Base-by-base conservation (phyloP, 495 filamentous ascomycete genomes). In the Neurospora sp. region DNA sequence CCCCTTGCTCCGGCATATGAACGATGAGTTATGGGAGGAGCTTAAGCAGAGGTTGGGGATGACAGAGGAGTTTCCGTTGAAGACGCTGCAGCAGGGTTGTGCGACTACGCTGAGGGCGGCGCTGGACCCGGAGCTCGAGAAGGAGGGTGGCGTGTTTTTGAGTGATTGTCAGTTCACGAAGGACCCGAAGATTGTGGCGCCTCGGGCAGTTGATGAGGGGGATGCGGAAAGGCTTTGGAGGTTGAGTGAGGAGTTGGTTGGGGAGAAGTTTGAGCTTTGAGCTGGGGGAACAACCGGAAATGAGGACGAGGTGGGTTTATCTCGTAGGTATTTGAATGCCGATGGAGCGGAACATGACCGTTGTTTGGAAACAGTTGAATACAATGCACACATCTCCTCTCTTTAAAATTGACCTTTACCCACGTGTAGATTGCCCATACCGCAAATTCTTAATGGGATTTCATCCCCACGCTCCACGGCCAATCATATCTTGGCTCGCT, bases 121-220 rank as follows among this genome's bases (percentile, higher is more conserved):
- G 20, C 76, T 86, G 40, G 83, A 84, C 71, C 80, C 80, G 20
- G 71, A 72, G 0, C 73, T 83, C 35, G 71, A 77, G 35, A 72
- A 69, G 38, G 76, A 74, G n/a, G 79, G 81, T 80, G 46, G 82
- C 76, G 59, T 81, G 83, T 74, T 81, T 76, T 68, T 88, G 78
- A 46, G 82, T 79, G 72, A 79, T 82, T 69, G 80, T 74, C 5
- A 83, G 74, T 35, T 77, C 18, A 71, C 73, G 1, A 77, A 76
- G 6, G 79, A 80, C 31, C 72, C 71, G 71, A 79, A 82, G 39
- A 73, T 31, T 39, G 70, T 84, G 41, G 78, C 71, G 44, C 74
- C 81, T 38, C 85, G 85, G 72, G 84, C 87, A 0, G 78, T 82
- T 44, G 85, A 86, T 77, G 76, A 86, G 46, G 81, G 81, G 70